Base-by-base conservation (phyloP, 306 rosid species). In the Ceratonia siliqua region DNA sequence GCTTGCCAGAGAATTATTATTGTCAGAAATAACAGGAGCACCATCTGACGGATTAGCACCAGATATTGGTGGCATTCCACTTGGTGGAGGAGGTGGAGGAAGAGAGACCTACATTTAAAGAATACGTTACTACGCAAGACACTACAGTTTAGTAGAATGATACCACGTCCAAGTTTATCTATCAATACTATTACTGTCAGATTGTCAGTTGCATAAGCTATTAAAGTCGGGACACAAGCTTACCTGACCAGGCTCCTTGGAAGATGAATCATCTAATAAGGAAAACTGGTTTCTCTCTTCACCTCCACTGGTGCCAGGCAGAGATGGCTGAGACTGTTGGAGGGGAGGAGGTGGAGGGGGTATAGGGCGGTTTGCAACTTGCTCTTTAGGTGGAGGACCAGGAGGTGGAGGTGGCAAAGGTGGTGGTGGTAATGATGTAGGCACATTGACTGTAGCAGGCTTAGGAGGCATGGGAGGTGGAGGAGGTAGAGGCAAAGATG, bases 331-430 rank as follows among this genome's bases (percentile, higher is more conserved):
- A 54, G 94, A 81, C 76, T 82, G 92, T 73, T 85, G 96, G 63
- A 82, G 80, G 41, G 93, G 89, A 1, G 93, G 96, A 68, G 97
- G 94, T 66, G 94, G 96, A 79, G 94, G 89, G 9, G 86, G 94
- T 41, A 82, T 42, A 77, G 85, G 62, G 68, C 10, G 93, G 68
- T 79, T 86, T 45, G 84, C 82, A 81, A 84, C 80, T 82, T 80
- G 89, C 24, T 92, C 96, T 65, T 84, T 92, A 13, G 96, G 93
- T 79, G 96, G 87, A 59, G 94, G 93, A 24, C 99, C 99, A 49
- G 99, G 98, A 76, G 99, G 99, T 35, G 99, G 97, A 58, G 98
- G 98, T 0, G 99, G 98, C 82, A 92, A 82, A 49, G 92, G 96
- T 57, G 91, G 92, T n/a, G 81, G 86, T 15, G 93, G 98, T 82